Conservation (phyloP, 1,284 basidiomycete genomes). For the Leccinum proliferum region DNA sequence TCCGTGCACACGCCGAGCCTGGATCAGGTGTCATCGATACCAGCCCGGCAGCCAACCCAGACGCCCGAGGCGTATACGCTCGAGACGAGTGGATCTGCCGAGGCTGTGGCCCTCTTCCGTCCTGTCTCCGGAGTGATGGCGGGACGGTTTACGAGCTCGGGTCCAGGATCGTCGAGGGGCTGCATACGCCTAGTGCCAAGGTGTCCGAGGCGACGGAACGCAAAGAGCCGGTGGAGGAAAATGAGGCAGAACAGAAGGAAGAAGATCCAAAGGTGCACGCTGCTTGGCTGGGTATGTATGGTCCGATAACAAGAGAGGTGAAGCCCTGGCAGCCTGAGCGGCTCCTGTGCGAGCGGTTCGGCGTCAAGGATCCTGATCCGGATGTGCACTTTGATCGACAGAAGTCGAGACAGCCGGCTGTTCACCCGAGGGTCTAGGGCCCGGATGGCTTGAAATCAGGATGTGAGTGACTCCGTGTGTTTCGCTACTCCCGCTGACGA, state of each 20-base stretch:
- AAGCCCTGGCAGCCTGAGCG: conserved; percentile 75
- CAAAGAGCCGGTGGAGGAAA: conserved; percentile 34
- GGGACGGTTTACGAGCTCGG: conserved; percentile 79
- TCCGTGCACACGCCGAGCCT: conserved; percentile 63
- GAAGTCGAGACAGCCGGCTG: no score
- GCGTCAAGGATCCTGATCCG: conserved; percentile 69
- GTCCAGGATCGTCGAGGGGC: conserved; percentile 64
- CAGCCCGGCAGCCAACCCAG: conserved; percentile 49
- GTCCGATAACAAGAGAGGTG: conserved; percentile 73
- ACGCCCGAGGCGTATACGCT: conserved; percentile 66
- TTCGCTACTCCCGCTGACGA: no score
- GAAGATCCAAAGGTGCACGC: conserved; percentile 77
- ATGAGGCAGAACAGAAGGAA: conserved; percentile 43
- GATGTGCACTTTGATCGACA: conserved; percentile 21
- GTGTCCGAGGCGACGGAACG: conserved; percentile 24
- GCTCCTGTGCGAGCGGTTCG: conserved; percentile 92
- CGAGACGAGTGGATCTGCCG: conserved; percentile 26
- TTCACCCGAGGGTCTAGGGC: no score
- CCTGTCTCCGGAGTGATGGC: conserved; percentile 83
- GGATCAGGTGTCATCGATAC: conserved; percentile 35
- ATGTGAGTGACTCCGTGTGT: no score
- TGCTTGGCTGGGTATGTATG: conserved; percentile 84
- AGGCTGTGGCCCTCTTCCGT: no score
- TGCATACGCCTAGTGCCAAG: conserved; percentile 59
- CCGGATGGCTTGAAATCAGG: no score